Base-by-base conservation (phyloP, 2,329 filamentous ascomycete species). In the Colletotrichum lupini region DNA sequence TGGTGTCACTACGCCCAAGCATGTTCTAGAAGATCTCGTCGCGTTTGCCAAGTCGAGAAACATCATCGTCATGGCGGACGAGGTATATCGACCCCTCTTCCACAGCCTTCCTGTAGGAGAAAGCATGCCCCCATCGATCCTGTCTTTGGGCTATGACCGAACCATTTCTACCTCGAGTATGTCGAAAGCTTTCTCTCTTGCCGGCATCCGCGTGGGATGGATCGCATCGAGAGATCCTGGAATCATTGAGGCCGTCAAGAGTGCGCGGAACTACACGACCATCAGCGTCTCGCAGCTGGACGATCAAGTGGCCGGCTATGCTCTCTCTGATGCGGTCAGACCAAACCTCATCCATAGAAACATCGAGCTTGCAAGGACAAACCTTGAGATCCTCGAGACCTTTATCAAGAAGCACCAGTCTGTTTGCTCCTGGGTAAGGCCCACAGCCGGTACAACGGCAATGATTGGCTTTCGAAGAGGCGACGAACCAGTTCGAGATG, bases 41-140 rank as follows among this genome's bases (percentile, higher is more conserved):
- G 84, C 88, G 3, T 82, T 95, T 67, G 93, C 93, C 1, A 84
- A 86, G 66, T 83, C 88, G 42, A 87, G 90, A 52, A 85, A 88
- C 67, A 92, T 96, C 65, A 90, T 89, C 57, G 84, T 97, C 63
- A 85, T 95, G 72, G 89, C 89, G 6, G 94, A 97, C 78, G 94
- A 97, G 83, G 94, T 97, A 28, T 97, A 96, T 81, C 89, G 93
- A 1, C 95, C 95, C 0, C 85, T 97, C 5, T 97, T 95, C 84
- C 94, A 97, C 81, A 89, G 89, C 66, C 76, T 83, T 1, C 87
- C 88, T 0, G 80, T 85, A 46, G 86, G 89, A 26, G 76, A 78
- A 68, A 76, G 88, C 70, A 60, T 61, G 57, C 93, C 89, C 2
- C 92, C 93, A 0, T 95, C 94, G 0, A 87, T 92, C 6, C 85